Base-by-base conservation (phyloP, 2,329 filamentous ascomycete genomes). In the Nemania sp. region DNA sequence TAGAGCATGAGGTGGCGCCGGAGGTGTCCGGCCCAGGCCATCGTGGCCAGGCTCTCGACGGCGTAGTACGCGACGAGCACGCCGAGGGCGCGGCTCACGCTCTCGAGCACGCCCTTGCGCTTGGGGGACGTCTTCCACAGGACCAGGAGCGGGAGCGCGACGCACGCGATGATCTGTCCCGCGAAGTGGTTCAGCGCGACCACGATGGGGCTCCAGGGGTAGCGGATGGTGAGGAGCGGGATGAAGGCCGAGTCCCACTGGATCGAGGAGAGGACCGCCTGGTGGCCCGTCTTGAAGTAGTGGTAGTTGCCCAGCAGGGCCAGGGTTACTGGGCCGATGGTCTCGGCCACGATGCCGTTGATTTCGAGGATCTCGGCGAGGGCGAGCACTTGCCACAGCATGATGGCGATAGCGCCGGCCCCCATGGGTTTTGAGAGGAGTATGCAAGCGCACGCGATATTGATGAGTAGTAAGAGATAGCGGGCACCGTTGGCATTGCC, bases 231-330 rank as follows among this genome's bases (percentile, higher is more conserved):
- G 60, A 89, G 87, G 7, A 98, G 83, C 0, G 94, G 90, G 67
- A 99, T 91, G 77, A 99, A 99, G 2, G 92, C 94, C 18, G 87
- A 86, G 77, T 99, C 95, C 95, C 95, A 99, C 73, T 99, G 95
- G 71, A 99, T 94, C 66, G 87, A 91, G 67, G 88, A 85, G 21
- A 97, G 83, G 0, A 88, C 90, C 12, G 94, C 94, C 77, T 98
- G 94, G 76, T 99, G 95, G 63, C 95, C 95, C 0, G 95, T 99
- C 73, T 96, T 97, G 86, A 99, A 99, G 80, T 88, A 99, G 79
- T 97, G 89, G 76, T 94, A 96, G 70, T 90, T 92, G 61, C 93
- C 95, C 0, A 99, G 85, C n/a, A 98, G 78, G 11, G 88, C 94
- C 25, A 98, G 84, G 64, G 96, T 83, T 40, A 95, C 80, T 18